Evolutionary conservation across 768 basidiomycete species (phyloP).

Genomic region (Pisolithus albus): DNA sequence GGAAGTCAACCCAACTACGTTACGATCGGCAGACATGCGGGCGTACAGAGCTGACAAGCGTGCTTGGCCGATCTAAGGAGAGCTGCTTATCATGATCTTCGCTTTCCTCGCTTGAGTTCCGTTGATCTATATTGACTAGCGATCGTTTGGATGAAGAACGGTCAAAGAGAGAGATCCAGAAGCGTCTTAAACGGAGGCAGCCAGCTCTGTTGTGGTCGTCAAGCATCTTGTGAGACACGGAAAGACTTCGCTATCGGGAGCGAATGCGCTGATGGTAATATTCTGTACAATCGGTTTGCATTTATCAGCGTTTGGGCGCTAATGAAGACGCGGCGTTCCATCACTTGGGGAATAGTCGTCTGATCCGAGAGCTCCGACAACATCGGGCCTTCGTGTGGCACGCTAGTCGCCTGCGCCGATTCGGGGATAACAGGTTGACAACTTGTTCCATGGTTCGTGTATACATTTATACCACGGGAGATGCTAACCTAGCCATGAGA

Average conservation of each 20-base stretch:
- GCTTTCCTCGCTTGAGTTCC: neutral
- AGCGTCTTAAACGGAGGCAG: slow-evolving; percentile 18
- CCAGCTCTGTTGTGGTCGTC: slow-evolving; percentile 16
- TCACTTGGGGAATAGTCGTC: slow-evolving; percentile 11
- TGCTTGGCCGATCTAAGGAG: slow-evolving; percentile 1
- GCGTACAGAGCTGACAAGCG: neutral
- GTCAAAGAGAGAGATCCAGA: slow-evolving; percentile 1
- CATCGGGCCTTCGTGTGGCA: slow-evolving; percentile 13
- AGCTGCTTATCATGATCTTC: slow-evolving; percentile 1
- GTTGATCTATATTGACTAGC: neutral
- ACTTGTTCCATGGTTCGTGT: neutral
- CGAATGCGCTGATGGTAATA: slow-evolving; percentile 1
- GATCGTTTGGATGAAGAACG: neutral
- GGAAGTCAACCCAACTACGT: slow-evolving; percentile 7
- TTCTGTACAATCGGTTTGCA: slow-evolving; percentile 16
- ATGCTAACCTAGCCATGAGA: neutral
- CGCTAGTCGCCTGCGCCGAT: neutral
- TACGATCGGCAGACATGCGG: neutral
- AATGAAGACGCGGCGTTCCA: slow-evolving; percentile 7
- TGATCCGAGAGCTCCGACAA: slow-evolving; percentile 25
- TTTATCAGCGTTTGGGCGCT: slow-evolving; percentile 26
- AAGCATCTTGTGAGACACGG: slow-evolving; percentile 21
- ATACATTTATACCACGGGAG: slow-evolving; percentile 3
- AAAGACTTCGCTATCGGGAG: slow-evolving; percentile 5
- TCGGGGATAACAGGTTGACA: neutral